Evolutionary conservation across 257 asterid species (phyloP).

Genomic region (Petunia secreta): DNA sequence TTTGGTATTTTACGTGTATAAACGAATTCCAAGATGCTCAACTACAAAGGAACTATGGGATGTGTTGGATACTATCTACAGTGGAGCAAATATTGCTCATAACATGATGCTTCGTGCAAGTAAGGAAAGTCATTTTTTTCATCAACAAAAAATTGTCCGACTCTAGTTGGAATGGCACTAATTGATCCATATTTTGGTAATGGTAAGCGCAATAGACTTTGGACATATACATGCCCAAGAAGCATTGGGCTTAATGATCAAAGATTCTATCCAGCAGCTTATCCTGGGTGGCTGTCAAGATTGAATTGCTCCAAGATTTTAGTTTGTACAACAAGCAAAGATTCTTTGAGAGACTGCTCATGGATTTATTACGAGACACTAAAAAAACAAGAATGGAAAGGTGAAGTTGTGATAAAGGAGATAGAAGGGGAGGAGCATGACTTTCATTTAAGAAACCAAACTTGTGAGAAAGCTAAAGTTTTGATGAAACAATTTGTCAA

Average conservation of each 20-base stretch:
- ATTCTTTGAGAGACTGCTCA: conserved; percentile 52
- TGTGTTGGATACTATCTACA: too few relatives aligned
- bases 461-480: conserved; percentile 48
- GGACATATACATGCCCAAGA: conserved; percentile 39
- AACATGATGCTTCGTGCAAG: conserved; percentile 47
- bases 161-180: conserved; percentile 51
- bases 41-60: too few relatives aligned
- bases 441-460: conserved; percentile 49
- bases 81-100: conserved; percentile 72
- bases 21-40: too few relatives aligned
- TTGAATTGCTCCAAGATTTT: conserved; percentile 58
- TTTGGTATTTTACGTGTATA: too few relatives aligned
- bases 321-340: conserved; percentile 60
- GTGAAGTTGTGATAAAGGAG: conserved; percentile 60
- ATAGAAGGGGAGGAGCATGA: conserved; percentile 65
- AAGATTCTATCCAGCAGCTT: conserved; percentile 63
- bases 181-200: conserved; percentile 71
- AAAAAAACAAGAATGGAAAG: conserved; percentile 73
- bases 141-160: conserved; percentile 6
- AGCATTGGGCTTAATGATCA: conserved; percentile 52
- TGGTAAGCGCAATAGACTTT: conserved; percentile 38
- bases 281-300: conserved; percentile 46
- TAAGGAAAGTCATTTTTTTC: background rate
- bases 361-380: conserved; percentile 52
- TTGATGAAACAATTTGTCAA: conserved; percentile 41